phyloP scores from a whole-genome alignment of 2,329 filamentous ascomycete species.

The Didymellaceae sp. region DNA sequence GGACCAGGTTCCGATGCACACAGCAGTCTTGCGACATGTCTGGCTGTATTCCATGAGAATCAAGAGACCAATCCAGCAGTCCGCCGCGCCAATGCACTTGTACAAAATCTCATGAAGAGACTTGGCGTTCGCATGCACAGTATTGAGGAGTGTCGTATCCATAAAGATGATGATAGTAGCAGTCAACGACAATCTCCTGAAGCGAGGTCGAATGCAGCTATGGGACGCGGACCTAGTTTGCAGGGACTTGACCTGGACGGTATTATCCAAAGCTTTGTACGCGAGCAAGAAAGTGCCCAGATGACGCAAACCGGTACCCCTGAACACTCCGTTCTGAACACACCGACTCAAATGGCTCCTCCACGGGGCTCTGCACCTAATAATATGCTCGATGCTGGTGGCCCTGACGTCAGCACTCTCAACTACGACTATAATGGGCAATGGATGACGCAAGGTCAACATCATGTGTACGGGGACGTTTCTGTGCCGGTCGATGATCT shows the following conservation, averaged over 20 bases:
- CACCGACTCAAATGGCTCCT: constrained; percentile 14
- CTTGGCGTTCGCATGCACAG: constrained; percentile 40
- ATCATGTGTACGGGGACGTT: constrained; percentile 22
- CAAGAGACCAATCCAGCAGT: constrained; percentile 60
- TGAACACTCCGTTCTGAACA: constrained; percentile 3
- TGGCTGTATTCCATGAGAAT: constrained; percentile 57
- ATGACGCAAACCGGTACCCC: constrained; percentile 13
- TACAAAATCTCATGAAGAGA: constrained; percentile 55
- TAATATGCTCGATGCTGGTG: neutral
- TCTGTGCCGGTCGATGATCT: constrained; percentile 32
- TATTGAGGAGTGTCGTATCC: constrained; percentile 26
- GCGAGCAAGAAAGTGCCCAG: constrained; percentile 36
- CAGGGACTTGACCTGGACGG: constrained; percentile 52
- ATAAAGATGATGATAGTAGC: constrained; percentile 12
- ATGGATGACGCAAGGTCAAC: constrained; percentile 20
- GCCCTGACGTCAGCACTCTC: neutral
- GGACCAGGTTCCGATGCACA: constrained; percentile 48
- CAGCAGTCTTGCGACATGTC: constrained; percentile 50
- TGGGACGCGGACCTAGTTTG: constrained; percentile 24
- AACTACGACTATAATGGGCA: constrained; percentile 20
- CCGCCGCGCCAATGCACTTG: constrained; percentile 54
- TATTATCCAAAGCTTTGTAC: constrained; percentile 53
- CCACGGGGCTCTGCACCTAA: neutral
- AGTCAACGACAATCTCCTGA: constrained; percentile 16
- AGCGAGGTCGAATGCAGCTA: constrained; percentile 12